Conservation (phyloP, 441 rosid species). For the Pelargonium citronellum region DNA sequence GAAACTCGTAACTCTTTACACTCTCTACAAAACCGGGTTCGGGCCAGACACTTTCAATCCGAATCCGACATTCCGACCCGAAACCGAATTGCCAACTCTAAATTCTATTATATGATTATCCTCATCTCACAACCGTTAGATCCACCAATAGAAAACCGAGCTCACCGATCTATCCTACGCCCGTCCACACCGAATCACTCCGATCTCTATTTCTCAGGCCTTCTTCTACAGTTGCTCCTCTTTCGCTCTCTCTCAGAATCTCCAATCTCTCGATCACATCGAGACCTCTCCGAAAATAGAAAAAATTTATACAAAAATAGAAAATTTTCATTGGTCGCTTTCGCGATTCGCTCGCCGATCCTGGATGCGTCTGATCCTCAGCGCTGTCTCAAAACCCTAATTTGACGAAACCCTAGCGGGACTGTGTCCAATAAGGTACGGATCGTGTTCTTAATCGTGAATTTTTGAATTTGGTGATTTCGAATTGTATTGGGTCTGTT, state of each 20-base stretch:
- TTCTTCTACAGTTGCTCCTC: background rate
- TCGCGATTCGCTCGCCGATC: background rate
- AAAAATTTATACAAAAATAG: background rate
- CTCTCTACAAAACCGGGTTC: no score
- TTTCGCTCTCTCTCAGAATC: background rate
- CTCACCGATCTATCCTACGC: background rate
- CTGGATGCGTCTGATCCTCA: background rate
- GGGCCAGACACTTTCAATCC: no score
- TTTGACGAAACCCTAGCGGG: background rate
- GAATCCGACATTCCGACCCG: no score
- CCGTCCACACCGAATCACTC: background rate
- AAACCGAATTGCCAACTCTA: background rate
- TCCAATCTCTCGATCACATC: slow-evolving; percentile 25
- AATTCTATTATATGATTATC: no score
- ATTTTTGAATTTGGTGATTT: background rate
- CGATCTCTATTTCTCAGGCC: background rate
- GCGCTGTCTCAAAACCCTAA: background rate
- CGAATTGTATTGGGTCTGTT: background rate
- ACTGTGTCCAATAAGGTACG: background rate
- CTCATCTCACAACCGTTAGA: no score
- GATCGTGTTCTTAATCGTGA: background rate
- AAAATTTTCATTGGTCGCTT: background rate
- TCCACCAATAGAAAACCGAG: background rate
- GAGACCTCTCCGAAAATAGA: slow-evolving; percentile 1
- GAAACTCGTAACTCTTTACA: no score